Evolutionary conservation across 2,329 filamentous ascomycete species (phyloP).

Genomic region (Hymenoscyphus infarciens): DNA sequence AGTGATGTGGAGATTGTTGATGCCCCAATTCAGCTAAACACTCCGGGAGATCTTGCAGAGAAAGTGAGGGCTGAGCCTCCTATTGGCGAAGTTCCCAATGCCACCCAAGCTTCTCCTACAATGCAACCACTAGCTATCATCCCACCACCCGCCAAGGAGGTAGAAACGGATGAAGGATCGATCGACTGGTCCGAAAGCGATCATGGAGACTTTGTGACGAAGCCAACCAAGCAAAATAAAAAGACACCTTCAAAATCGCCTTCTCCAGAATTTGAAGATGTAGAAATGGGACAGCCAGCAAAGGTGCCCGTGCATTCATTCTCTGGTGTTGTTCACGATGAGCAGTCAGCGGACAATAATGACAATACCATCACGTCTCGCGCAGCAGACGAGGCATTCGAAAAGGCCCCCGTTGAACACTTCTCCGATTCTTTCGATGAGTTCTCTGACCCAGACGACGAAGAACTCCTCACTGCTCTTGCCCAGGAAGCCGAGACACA

Average conservation of each 20-base stretch:
- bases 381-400: constrained; percentile 21
- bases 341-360: constrained; percentile 25
- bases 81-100: constrained; percentile 28
- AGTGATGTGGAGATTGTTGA: constrained; percentile 58
- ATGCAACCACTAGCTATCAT: neutral
- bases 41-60: constrained; percentile 32
- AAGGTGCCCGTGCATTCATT: constrained; percentile 9
- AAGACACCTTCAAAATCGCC: constrained; percentile 35
- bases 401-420: constrained; percentile 23
- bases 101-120: constrained; percentile 17
- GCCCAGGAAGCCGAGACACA: constrained; percentile 92
- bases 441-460: constrained; percentile 86
- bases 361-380: constrained; percentile 14
- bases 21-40: constrained; percentile 32
- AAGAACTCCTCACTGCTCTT: constrained; percentile 80
- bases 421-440: constrained; percentile 45
- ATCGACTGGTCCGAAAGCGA: constrained; percentile 55
- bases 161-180: constrained; percentile 30
- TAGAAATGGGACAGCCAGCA: constrained; percentile 34
- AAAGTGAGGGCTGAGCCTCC: constrained; percentile 30
- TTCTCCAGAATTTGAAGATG: constrained; percentile 50
- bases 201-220: constrained; percentile 29
- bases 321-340: neutral
- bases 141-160: neutral
- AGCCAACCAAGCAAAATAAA: constrained; percentile 16